A percentile compares a stretch with the other conserved stretches of the same genome.
These are phyloP conservation scores for Emydomyces testavorans DNA, from an alignment of 2,329 filamentous ascomycete genomes.

Conservation along the genomic window DNA sequence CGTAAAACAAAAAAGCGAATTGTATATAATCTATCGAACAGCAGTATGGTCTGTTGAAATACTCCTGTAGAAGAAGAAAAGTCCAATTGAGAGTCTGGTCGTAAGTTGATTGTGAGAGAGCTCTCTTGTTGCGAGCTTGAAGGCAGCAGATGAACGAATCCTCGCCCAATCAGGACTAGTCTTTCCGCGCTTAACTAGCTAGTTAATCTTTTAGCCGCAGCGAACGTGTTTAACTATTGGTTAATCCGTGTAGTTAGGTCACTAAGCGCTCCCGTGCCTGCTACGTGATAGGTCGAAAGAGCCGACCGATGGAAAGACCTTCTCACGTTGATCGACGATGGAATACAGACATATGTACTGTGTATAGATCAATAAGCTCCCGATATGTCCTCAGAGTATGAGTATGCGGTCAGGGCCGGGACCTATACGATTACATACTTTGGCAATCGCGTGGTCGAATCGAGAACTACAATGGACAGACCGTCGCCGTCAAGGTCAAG, in stretches of 20 bases:
- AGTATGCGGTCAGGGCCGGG: too few relatives aligned
- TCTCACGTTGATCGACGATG: too few relatives aligned
- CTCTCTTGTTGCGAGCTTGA: constrained; percentile 3
- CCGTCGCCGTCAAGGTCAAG: constrained; percentile 14
- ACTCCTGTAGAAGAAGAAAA: not conserved
- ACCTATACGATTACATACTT: constrained; percentile 13
- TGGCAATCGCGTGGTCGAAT: constrained; percentile 13
- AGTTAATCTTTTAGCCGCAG: not conserved
- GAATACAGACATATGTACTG: too few relatives aligned
- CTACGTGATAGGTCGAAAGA: not conserved
- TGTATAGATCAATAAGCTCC: too few relatives aligned
- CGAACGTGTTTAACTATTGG: not conserved
- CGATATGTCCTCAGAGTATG: too few relatives aligned
- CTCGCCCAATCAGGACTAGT: constrained; percentile 15
- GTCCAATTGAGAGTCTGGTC: not conserved
- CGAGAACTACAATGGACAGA: constrained; percentile 7
- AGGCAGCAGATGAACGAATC: constrained; percentile 15
- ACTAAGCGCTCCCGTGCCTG: not conserved
- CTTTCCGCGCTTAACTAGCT: not conserved
- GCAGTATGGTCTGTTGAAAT: not conserved
- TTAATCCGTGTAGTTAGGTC: too few relatives aligned
- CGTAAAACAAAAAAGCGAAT: not conserved
- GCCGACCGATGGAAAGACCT: constrained; percentile 9
- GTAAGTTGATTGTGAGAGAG: not conserved
- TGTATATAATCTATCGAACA: not conserved